Percentiles rank a stretch among this genome's conserved stretches.
phyloP scores from a whole-genome alignment of 768 basidiomycete genomes.

The Rhizopogon roseolus region DNA sequence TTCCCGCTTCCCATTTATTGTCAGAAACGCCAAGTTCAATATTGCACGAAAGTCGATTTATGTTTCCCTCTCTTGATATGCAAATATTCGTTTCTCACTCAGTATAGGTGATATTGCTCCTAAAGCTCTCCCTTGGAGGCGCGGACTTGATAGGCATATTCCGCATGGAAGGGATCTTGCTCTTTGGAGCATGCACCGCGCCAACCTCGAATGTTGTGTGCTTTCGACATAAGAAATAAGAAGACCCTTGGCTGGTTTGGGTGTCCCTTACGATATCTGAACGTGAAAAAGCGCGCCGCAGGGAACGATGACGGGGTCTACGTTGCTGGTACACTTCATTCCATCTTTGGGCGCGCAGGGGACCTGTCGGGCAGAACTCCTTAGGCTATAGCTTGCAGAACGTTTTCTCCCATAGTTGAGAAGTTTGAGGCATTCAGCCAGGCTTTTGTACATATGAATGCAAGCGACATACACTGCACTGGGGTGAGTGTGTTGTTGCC shows the following conservation, averaged over 20 bases:
- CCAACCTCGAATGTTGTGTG: slow-evolving; percentile 33
- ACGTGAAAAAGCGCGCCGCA: slow-evolving; percentile 22
- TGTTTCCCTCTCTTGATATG: not conserved
- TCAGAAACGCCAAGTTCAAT: slow-evolving; percentile 31
- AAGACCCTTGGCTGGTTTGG: slow-evolving; percentile 25
- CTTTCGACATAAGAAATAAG: slow-evolving; percentile 17
- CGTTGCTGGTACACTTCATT: slow-evolving; percentile 25
- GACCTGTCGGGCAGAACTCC: slow-evolving; percentile 17
- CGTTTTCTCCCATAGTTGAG: slow-evolving; percentile 18
- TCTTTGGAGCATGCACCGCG: slow-evolving; percentile 34
- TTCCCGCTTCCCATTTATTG: slow-evolving; percentile 44
- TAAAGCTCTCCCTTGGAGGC: slow-evolving; percentile 10
- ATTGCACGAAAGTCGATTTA: slow-evolving; percentile 51
- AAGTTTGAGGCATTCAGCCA: not conserved
- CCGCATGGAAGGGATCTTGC: slow-evolving; percentile 8
- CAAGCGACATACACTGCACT: slow-evolving; percentile 8
- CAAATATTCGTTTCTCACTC: not conserved
- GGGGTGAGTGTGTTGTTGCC: slow-evolving; percentile 7
- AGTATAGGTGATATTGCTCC: slow-evolving; percentile 18
- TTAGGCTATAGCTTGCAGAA: slow-evolving; percentile 17
- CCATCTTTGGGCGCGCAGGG: slow-evolving; percentile 19
- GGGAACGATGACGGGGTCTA: not conserved
- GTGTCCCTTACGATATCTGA: slow-evolving; percentile 26
- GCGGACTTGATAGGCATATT: slow-evolving; percentile 16
- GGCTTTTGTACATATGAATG: not conserved